A percentile compares a stretch with the other conserved stretches of the same genome.
Evolutionary conservation across 176 grass and related monocot species (phyloP).

Genomic region (Aegilops bicornis): DNA sequence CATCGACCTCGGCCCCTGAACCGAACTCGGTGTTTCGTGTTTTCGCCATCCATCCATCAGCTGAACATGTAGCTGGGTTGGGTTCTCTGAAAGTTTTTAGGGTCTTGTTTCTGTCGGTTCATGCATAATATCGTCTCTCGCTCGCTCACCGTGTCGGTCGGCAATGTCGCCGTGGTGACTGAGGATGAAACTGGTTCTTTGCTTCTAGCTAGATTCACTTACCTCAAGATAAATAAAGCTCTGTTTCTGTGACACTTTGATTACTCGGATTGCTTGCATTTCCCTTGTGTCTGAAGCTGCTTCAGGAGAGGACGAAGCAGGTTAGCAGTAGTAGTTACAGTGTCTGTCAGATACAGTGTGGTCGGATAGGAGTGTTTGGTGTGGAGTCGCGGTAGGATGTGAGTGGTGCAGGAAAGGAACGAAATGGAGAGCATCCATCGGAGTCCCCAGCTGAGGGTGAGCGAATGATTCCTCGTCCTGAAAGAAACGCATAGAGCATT

Average conservation of each 20-base stretch:
- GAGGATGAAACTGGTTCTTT: too few relatives aligned
- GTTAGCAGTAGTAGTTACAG: background rate
- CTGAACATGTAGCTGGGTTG: background rate
- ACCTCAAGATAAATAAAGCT: too few relatives aligned
- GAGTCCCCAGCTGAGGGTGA: background rate
- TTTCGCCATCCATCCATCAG: background rate
- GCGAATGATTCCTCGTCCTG: too few relatives aligned
- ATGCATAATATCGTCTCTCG: background rate
- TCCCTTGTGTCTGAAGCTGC: background rate
- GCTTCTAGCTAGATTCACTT: too few relatives aligned
- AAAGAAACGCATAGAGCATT: background rate
- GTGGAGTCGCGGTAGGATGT: background rate
- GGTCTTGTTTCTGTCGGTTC: background rate
- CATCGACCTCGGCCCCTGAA: slow-evolving; percentile 43
- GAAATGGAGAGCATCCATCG: background rate
- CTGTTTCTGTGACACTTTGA: too few relatives aligned
- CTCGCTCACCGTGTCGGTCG: background rate
- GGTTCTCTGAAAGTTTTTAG: background rate
- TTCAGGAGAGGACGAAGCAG: background rate
- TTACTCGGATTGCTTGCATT: background rate
- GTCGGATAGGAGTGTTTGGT: background rate
- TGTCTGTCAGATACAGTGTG: background rate
- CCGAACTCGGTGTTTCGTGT: background rate
- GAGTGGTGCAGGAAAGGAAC: slow-evolving; percentile 26
- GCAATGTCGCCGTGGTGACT: too few relatives aligned